phyloP scores from a whole-genome alignment of 805 yeast species.

The Candida insectalens region DNA sequence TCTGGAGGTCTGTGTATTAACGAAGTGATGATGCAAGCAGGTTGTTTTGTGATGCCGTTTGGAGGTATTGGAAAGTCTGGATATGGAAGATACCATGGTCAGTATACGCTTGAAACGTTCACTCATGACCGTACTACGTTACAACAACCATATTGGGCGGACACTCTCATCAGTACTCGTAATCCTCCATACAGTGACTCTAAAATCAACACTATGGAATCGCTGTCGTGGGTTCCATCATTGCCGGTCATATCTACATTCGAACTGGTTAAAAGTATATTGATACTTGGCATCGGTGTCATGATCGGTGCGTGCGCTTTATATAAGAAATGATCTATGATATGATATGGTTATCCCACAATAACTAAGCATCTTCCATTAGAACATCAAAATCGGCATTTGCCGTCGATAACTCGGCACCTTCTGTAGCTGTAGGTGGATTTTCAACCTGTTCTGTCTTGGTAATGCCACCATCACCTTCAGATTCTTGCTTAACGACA shows the following conservation, averaged over 20 bases:
- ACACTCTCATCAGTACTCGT: slow-evolving; percentile 42
- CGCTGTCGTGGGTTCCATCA: slow-evolving; percentile 8
- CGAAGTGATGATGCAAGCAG: slow-evolving; percentile 65
- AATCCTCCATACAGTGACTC: slow-evolving; percentile 48
- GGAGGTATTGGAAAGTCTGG: slow-evolving; percentile 91
- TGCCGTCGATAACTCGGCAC: too few species aligned
- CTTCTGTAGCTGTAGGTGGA: too few species aligned
- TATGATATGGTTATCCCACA: too few species aligned
- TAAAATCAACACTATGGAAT: slow-evolving; percentile 15
- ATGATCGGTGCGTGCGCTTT: slow-evolving; percentile 3
- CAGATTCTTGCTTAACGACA: too few species aligned
- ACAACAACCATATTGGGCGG: slow-evolving; percentile 61
- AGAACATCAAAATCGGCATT: too few species aligned
- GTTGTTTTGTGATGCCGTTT: slow-evolving; percentile 58
- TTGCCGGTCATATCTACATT: slow-evolving; percentile 6
- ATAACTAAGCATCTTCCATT: too few species aligned
- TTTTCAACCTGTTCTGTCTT: too few species aligned
- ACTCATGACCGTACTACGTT: slow-evolving; percentile 64
- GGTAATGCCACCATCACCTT: too few species aligned
- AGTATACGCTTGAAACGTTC: slow-evolving; percentile 57
- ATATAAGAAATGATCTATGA: background rate
- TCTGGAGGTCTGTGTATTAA: slow-evolving; percentile 68
- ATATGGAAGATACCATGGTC: slow-evolving; percentile 74
- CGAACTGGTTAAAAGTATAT: background rate
- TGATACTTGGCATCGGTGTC: slow-evolving; percentile 6